Base-by-base conservation (phyloP, 192 early-diverging fungal species). In the Tieghemiomyces parasiticus region DNA sequence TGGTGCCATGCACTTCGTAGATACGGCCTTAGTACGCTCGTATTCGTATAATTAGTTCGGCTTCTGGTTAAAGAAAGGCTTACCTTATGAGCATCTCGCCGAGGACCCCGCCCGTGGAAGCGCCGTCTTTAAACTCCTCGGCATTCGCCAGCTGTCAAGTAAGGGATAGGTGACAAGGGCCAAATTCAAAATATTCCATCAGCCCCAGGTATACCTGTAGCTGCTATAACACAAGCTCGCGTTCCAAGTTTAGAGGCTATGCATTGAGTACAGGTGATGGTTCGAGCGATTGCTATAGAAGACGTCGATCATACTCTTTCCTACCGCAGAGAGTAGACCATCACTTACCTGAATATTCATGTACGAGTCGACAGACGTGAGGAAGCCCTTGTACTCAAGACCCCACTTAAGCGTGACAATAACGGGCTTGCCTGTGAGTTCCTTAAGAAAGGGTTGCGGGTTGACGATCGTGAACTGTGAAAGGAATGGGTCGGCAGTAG, bases 351-450 rank as follows among this genome's bases (percentile, higher is more conserved):
- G 85, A 30, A 97, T 67, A 75, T 99, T 99, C 94, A 99, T 97
- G 72, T 99, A 96, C 32, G 85, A 86, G 73, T 99, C 94, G 8
- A 93, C 85, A 13, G 91, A 89, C 28, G 80, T 74, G 50, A 99
- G 72, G 61, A 80, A 77, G 4, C 92, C 96, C 66, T 93, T 91
- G 83, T 99, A 99, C 65, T 97, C 96, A 71, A 85, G 83, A 47
- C 93, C 94, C 96, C 96, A 99, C 77, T 99, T 99, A 67, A 99
- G 73, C 74, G 88, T 89, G 61, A 91, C 85, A 58, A 94, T 77
- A 2, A 96, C 84, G 22, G 92, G 79, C 70, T 93, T 91, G 38
- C 94, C 93, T 46, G 90, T 91, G 44, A 95, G 81, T 49, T 88
- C 84, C 58, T 87, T 87, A 34, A 99, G 79, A 70, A 95, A 97